A percentile compares a stretch with the other conserved stretches of the same genome.
phyloP scores from a whole-genome alignment of 1,284 basidiomycete genomes.

The Macrocybe sp. region DNA sequence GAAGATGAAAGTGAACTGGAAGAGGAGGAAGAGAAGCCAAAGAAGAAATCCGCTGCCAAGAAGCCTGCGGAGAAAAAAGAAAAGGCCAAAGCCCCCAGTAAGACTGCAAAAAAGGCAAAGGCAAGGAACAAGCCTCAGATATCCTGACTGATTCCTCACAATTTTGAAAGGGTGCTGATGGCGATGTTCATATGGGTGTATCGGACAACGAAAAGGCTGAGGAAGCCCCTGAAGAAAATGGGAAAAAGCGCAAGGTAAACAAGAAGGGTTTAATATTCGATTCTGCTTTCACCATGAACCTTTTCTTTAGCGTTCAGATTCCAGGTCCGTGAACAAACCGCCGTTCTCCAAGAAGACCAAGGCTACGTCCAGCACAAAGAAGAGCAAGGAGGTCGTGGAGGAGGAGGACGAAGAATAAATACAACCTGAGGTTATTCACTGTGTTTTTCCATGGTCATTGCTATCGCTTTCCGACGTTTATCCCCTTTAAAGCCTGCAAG shows the following conservation, averaged over 20 bases:
- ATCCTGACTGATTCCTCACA: background rate
- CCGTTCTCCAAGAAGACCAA: conserved; percentile 36
- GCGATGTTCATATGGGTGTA: conserved; percentile 13
- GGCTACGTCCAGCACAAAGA: conserved; percentile 30
- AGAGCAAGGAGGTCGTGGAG: conserved; percentile 33
- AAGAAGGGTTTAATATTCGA: background rate
- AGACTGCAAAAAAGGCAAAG: conserved; percentile 1
- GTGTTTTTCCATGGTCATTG: conserved; percentile 1
- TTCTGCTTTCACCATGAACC: background rate
- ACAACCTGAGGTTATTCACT: background rate
- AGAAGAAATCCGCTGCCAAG: conserved; percentile 30
- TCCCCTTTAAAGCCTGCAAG: background rate
- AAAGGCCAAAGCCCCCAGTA: conserved; percentile 19
- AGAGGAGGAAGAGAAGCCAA: conserved; percentile 28
- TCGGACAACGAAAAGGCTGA: conserved; percentile 22
- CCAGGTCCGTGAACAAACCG: conserved; percentile 17
- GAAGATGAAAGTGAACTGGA: conserved; percentile 30
- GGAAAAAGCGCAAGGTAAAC: conserved; percentile 43
- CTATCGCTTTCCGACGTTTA: conserved; percentile 11
- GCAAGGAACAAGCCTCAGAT: conserved; percentile 17
- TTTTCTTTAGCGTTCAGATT: background rate
- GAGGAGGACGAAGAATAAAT: conserved; percentile 24
- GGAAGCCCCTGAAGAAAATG: conserved; percentile 23
- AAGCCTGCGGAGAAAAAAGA: conserved; percentile 24
- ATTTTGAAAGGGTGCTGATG: conserved; percentile 7